Evolutionary conservation across 2,329 filamentous ascomycete species (phyloP).

Genomic region (Xylariaceae sp.): DNA sequence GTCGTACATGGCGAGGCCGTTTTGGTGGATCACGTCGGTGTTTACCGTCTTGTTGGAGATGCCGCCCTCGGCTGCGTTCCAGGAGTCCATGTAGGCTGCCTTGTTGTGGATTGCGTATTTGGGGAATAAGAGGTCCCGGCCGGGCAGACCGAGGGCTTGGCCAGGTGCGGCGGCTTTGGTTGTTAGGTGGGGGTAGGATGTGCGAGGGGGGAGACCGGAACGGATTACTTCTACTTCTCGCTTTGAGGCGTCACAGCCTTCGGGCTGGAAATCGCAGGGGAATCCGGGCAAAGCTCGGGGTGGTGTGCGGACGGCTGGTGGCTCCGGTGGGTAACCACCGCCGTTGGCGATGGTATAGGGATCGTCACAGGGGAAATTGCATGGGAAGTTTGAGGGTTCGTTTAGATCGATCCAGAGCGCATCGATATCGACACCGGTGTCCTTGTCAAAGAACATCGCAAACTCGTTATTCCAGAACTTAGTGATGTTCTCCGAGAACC

Average conservation of each 20-base stretch:
- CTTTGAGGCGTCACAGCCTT: slow-evolving; percentile 34
- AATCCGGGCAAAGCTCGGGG: slow-evolving; percentile 67
- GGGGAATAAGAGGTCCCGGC: slow-evolving; percentile 60
- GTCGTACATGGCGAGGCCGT: slow-evolving; percentile 67
- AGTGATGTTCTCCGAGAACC: slow-evolving; percentile 64
- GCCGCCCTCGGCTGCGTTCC: slow-evolving; percentile 42
- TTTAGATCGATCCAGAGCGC: slow-evolving; percentile 76
- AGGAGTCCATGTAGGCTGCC: slow-evolving; percentile 41
- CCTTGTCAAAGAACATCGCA: slow-evolving; percentile 56
- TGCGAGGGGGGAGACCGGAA: slow-evolving; percentile 27
- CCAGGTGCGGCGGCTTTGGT: slow-evolving; percentile 27
- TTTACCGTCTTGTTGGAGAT: slow-evolving; percentile 58
- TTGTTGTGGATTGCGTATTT: slow-evolving; percentile 64
- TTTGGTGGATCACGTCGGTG: slow-evolving; percentile 64
- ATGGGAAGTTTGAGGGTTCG: slow-evolving; percentile 45
- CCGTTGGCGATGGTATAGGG: slow-evolving; percentile 33
- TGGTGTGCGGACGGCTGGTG: slow-evolving; percentile 59
- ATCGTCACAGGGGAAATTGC: slow-evolving; percentile 52
- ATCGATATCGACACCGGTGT: slow-evolving; percentile 69
- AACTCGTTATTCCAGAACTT: slow-evolving; percentile 66
- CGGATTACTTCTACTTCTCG: slow-evolving; percentile 17
- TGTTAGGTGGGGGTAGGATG: slow-evolving; percentile 18
- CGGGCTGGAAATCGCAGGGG: slow-evolving; percentile 62
- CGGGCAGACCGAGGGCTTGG: slow-evolving; percentile 54
- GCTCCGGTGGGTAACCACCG: slow-evolving; percentile 52